A percentile compares a stretch with the other conserved stretches of the same genome.
These are phyloP conservation scores for Paramecium sonneborni DNA, from an alignment of 73 alveolate species.

Conservation along the genomic window DNA sequence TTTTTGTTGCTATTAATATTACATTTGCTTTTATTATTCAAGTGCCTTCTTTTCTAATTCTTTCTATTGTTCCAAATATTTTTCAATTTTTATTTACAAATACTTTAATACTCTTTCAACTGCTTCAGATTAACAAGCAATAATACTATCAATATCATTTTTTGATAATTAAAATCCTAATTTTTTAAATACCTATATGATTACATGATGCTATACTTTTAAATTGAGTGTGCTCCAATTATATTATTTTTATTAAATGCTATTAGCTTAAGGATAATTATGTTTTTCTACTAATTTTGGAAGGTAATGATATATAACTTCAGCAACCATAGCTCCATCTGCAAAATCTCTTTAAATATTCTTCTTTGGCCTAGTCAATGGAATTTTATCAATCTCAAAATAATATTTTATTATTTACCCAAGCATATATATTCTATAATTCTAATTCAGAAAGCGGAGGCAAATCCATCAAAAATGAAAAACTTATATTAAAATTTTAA, in stretches of 20 bases:
- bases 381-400: neutral
- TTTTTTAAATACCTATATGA: conserved; percentile 67
- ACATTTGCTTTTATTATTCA: neutral
- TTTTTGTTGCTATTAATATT: neutral
- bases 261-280: conserved; percentile 77
- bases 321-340: conserved; percentile 95
- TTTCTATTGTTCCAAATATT: conserved; percentile 19
- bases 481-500: neutral
- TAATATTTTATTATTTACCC: neutral
- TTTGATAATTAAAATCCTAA: conserved; percentile 66
- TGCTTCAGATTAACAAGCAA: conserved; percentile 71
- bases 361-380: conserved; percentile 77
- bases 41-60: neutral
- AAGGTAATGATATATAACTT: conserved; percentile 76
- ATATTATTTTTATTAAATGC: conserved; percentile 64
- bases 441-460: conserved; percentile 13
- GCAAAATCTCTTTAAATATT: conserved; percentile 97
- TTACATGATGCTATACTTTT: neutral
- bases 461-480: neutral
- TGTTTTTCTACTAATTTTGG: conserved; percentile 88
- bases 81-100: conserved; percentile 62
- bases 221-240: conserved; percentile 76
- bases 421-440: neutral
- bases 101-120: conserved; percentile 72
- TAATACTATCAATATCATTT: conserved; percentile 59